phyloP scores from a whole-genome alignment of 495 filamentous ascomycete genomes.

The Penicillium pulvis region DNA sequence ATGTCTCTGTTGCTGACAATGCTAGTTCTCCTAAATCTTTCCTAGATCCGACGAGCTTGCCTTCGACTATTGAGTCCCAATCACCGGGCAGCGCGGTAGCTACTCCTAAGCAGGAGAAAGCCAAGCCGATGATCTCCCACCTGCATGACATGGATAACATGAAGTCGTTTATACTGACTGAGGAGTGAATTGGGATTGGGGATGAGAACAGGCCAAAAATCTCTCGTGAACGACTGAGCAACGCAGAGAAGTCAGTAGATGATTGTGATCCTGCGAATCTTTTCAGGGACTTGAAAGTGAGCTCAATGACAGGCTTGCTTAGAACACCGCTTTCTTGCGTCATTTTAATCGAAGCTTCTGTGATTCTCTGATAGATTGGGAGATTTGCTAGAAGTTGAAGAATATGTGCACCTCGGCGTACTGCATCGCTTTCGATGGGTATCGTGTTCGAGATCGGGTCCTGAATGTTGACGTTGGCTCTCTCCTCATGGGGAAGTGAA shows the following conservation, averaged over 20 bases:
- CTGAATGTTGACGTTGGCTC: neutral
- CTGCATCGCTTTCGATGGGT: neutral
- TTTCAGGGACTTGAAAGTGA: slow-evolving; percentile 1
- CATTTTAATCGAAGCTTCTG: neutral
- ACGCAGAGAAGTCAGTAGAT: neutral
- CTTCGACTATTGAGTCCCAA: slow-evolving; percentile 6
- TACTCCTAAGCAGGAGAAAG: slow-evolving; percentile 3
- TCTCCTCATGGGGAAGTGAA: neutral
- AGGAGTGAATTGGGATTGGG: neutral
- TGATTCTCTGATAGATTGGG: neutral
- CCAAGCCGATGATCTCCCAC: slow-evolving; percentile 12
- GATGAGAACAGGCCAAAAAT: neutral
- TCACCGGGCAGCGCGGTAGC: slow-evolving; percentile 1
- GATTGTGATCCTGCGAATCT: neutral
- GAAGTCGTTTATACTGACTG: slow-evolving; percentile 1
- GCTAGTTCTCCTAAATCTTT: slow-evolving; percentile 3
- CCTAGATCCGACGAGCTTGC: slow-evolving; percentile 2
- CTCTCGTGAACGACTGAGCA: slow-evolving; percentile 2
- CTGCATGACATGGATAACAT: slow-evolving; percentile 6
- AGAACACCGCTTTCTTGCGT: slow-evolving; percentile 1
- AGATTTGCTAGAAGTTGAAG: neutral
- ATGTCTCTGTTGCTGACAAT: slow-evolving; percentile 10
- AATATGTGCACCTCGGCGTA: neutral
- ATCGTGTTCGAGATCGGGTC: neutral
- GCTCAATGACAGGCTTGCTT: neutral